Evolutionary conservation across 805 yeast species (phyloP).

Genomic region (Candida tammaniensis): DNA sequence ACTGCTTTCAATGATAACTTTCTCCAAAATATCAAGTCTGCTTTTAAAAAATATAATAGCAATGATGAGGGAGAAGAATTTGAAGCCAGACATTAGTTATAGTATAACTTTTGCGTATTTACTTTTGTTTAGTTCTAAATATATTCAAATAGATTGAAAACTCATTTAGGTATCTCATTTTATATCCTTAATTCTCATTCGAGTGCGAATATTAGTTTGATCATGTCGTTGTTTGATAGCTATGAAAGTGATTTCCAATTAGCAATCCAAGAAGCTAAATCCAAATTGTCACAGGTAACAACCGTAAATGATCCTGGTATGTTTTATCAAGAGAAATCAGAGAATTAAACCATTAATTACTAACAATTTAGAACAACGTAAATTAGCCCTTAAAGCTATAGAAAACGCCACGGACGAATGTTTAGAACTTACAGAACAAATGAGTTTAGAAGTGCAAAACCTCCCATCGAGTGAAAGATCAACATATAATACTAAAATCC

Average conservation of each 20-base stretch:
- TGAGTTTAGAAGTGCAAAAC: slow-evolving; percentile 82
- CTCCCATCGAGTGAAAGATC: slow-evolving; percentile 75
- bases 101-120: neutral
- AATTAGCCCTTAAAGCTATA: slow-evolving; percentile 53
- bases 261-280: slow-evolving; percentile 66
- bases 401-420: slow-evolving; percentile 78
- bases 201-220: neutral
- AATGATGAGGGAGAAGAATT: slow-evolving; percentile 53
- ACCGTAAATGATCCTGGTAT: slow-evolving; percentile 12
- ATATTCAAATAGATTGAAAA: slow-evolving; percentile 1
- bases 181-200: too few species aligned
- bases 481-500: slow-evolving; percentile 66
- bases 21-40: slow-evolving; percentile 33
- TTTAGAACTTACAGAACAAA: slow-evolving; percentile 77
- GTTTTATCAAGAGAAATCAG: slow-evolving; percentile 3
- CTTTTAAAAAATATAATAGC: slow-evolving; percentile 38
- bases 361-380: slow-evolving; percentile 47
- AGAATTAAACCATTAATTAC: slow-evolving; percentile 8
- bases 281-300: slow-evolving; percentile 52
- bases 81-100: slow-evolving; percentile 40
- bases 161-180: neutral
- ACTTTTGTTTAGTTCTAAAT: neutral
- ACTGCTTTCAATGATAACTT: slow-evolving; percentile 30
- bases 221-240: slow-evolving; percentile 42
- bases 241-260: slow-evolving; percentile 73